Base-by-base conservation (phyloP, 768 basidiomycete species). In the Boletales sp. region DNA sequence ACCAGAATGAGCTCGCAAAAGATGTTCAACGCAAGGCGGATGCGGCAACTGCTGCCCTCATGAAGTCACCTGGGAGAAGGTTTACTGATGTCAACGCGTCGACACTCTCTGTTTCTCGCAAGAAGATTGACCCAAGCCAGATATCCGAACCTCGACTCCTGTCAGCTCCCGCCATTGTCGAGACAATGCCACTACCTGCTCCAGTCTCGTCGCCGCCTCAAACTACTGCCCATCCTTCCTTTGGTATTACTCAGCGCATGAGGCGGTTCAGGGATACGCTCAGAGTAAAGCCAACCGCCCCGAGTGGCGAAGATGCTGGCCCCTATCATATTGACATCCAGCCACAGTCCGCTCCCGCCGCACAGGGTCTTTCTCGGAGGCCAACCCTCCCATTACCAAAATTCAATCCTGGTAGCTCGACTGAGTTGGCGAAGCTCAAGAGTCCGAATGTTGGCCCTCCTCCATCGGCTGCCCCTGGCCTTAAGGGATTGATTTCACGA, bases 401-500 rank as follows among this genome's bases (percentile, higher is more conserved):
- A 72, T 59, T 66, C 5, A 54, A 55, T 8, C 43, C 58, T n/a
- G 57, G 64, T 4, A 66, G 66, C 45, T 57, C 81, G 8, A 75
- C 74, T 4, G 86, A 87, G 43, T 58, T 71, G 15, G 70, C 68
- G 19, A 74, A 80, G 55, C 76, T 78, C 52, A 86, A 82, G 62
- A 74, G 79, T 4, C 68, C 80, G 17, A 65, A 79, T 29, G 67
- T 80, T 2, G 81, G 78, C 52, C 84, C 86, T n/a, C 82, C 86
- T 56, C 79, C 86, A 4, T 82, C 84, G 18, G 79, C 86, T 24
- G 76, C 83, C 17, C 89, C 89, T 31, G 84, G 87, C 18, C 61
- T 91, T 21, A 87, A 82, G 65, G 84, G 88, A 13, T 84, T 92
- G 66, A 90, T 92, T 80, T 80, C 87, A 27, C 81, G 86, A 29